Conservation (phyloP, 495 filamentous ascomycete species). For the Xylaria venustula region DNA sequence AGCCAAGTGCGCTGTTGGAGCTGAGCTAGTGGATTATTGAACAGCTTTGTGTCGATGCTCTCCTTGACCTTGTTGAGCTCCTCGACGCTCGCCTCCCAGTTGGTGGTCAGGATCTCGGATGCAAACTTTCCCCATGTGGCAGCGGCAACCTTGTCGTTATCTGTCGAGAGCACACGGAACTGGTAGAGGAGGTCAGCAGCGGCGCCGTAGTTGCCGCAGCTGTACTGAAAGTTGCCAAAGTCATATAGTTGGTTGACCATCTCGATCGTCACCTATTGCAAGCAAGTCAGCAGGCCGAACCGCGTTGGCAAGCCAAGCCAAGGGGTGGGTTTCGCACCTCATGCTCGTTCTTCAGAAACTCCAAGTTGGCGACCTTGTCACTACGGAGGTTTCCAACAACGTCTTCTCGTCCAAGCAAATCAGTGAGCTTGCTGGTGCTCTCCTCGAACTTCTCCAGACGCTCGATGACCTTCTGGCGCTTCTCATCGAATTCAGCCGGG, state of each 20-base stretch:
- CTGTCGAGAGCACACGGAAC: slow-evolving; percentile 94
- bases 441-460: slow-evolving; percentile 77
- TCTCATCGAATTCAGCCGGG: slow-evolving; percentile 81
- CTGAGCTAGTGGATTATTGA: slow-evolving; percentile 93
- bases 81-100: slow-evolving; percentile 95
- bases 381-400: slow-evolving; percentile 84
- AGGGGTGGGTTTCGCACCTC: slow-evolving; percentile 50
- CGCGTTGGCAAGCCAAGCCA: background rate
- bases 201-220: slow-evolving; percentile 84
- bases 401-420: slow-evolving; percentile 78
- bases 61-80: slow-evolving; percentile 94
- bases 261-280: slow-evolving; percentile 70
- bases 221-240: slow-evolving; percentile 93
- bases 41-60: slow-evolving; percentile 83
- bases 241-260: slow-evolving; percentile 95
- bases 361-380: slow-evolving; percentile 97
- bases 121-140: slow-evolving; percentile 97
- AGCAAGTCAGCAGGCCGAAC: slow-evolving; percentile 10
- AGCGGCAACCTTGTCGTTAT: slow-evolving; percentile 92
- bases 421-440: slow-evolving; percentile 79
- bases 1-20: slow-evolving; percentile 94
- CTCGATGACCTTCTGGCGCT: slow-evolving; percentile 83
- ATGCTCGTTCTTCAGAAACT: slow-evolving; percentile 91
- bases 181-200: slow-evolving; percentile 90
- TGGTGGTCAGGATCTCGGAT: slow-evolving; percentile 85